Percentiles rank a stretch among this genome's conserved stretches.
These are phyloP conservation scores for Phytophthora lateralis DNA, from an alignment of 352 stramenopile species.

Conservation along the genomic window DNA sequence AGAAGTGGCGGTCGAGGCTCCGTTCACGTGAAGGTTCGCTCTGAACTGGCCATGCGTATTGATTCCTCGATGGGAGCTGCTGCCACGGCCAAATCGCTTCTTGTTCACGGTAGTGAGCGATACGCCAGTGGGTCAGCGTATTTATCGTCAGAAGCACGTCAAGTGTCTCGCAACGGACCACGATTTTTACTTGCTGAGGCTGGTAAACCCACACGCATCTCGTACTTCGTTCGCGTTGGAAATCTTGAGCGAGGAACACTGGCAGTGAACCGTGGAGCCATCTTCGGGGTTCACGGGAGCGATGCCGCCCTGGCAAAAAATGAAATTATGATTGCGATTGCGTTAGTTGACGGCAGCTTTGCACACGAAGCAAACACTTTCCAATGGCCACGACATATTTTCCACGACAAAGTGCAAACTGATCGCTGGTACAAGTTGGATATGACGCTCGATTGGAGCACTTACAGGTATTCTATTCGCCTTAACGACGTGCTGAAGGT, in stretches of 20 bases:
- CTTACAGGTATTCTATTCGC: conserved; percentile 81
- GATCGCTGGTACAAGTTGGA: conserved; percentile 96
- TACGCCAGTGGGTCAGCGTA: conserved; percentile 38
- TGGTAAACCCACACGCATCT: conserved; percentile 60
- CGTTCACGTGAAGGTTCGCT: conserved; percentile 45
- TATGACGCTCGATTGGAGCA: conserved; percentile 88
- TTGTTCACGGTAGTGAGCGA: conserved; percentile 54
- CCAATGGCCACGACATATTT: conserved; percentile 49
- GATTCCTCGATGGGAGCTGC: conserved; percentile 73
- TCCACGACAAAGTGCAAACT: conserved; percentile 59
- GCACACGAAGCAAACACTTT: conserved; percentile 78
- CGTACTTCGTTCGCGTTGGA: conserved; percentile 77
- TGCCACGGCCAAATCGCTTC: conserved; percentile 70
- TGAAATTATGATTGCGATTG: conserved; percentile 72
- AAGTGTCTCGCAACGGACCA: conserved; percentile 53
- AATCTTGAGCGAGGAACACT: conserved; percentile 48
- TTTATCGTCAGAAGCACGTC: conserved; percentile 23
- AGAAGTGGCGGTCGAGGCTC: conserved; percentile 50
- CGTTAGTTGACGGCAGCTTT: conserved; percentile 68
- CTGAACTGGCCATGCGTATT: conserved; percentile 54
- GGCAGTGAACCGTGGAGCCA: conserved; percentile 55
- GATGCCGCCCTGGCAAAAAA: conserved; percentile 34
- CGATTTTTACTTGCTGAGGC: conserved; percentile 38
- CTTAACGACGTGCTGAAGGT: conserved; percentile 93
- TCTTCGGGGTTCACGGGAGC: conserved; percentile 59